These are phyloP conservation scores for Gastrolobium bilobum DNA, from an alignment of 306 rosid species.

Conservation along the genomic window DNA sequence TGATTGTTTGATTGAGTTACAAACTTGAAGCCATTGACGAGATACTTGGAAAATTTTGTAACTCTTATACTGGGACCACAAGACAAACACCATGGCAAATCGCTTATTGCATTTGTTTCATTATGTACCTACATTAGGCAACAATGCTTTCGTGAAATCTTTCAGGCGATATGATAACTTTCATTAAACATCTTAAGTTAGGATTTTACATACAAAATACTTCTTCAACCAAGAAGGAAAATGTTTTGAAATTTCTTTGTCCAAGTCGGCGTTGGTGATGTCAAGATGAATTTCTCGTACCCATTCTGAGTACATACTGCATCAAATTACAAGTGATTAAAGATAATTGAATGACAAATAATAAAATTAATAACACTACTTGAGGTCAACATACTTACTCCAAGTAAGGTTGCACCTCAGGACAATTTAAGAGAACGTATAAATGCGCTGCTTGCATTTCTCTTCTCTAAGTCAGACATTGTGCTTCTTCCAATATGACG, in stretches of 20 bases:
- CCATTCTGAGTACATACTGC: not conserved
- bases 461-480: not conserved
- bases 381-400: not conserved
- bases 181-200: not conserved
- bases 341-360: not conserved
- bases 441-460: not conserved
- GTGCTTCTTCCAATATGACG: not conserved
- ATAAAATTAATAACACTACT: not conserved
- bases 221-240: not conserved
- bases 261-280: not conserved
- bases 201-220: not conserved
- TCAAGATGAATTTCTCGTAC: not conserved
- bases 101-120: not conserved
- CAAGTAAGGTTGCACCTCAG: not conserved
- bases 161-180: not conserved
- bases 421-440: constrained; percentile 5
- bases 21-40: too few relatives aligned
- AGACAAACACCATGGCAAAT: not conserved
- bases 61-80: not conserved
- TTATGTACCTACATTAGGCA: not conserved
- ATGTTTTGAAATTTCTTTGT: not conserved
- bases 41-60: not conserved
- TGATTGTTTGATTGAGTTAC: too few relatives aligned
- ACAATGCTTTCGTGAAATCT: too few relatives aligned
- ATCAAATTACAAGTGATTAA: not conserved